Base-by-base conservation (phyloP, 2,329 filamentous ascomycete species). In the Pseudomassariella vexata region DNA sequence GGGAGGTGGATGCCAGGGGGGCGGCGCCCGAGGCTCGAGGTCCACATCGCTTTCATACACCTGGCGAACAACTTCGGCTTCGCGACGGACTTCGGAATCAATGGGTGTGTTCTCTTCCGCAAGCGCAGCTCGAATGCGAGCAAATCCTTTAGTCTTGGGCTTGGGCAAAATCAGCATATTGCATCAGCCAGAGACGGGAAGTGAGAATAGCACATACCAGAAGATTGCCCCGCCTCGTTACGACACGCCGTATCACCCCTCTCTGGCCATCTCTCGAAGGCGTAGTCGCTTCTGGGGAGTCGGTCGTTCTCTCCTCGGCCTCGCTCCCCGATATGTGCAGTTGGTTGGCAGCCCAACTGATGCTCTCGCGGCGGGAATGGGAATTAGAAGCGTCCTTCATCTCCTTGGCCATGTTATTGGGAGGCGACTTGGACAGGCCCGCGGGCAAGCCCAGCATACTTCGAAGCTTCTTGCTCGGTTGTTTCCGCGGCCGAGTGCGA, bases 111-210 rank as follows among this genome's bases (percentile, higher is more conserved):
- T 75, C 62, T 98, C 92, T 61, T 98, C 92, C 36, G 85, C 71
- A 1, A 98, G 70, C 4, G 88, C 88, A 7, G 90, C 92, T 39
- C 85, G 79, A 44, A 98, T 95, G 9, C 92, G 82, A 5, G 89
- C 88, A 57, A 98, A 98, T 1, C 83, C 88, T 62, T 95, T 94
- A 1, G 90, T 92, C 67, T 96, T 98, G 9, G 94, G 92, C 85
- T 94, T 45, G 21, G 12, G 9, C 6, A 24, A 30, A 20, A 42
- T 66, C 42, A 66, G 55, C 37, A 40, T 35, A 54, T 27, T 47
- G 41, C 27, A 46, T 24, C 28, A 9, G 9, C 28, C 32, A 16
- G 9, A 28, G 19, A 28, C 9, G 6, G 5, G 10, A 8, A 20
- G 18, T 14, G 25, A 23, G 18, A 63, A 9, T n/a, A n/a, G n/a